Base-by-base conservation (phyloP, 208 protist genomes). In the Acanthamoeba sp. region DNA sequence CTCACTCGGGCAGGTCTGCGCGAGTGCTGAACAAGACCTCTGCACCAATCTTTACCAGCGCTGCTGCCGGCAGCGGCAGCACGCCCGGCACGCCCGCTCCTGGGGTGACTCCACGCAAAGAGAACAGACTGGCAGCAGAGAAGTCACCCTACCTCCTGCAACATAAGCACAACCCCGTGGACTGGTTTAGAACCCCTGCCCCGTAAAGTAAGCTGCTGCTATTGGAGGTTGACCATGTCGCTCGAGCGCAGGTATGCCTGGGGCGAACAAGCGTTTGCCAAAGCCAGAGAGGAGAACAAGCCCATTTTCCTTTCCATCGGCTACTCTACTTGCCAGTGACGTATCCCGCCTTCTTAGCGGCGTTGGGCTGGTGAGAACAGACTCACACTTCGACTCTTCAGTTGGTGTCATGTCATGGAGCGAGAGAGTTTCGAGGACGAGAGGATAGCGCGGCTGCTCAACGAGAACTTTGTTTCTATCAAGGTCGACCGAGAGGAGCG, bases 351-450 rank as follows among this genome's bases (percentile, higher is more conserved):
- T 76, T 1, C 85, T 5, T 14, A 10, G n/a, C 32, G 0, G 22
- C 6, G 2, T 64, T 7, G 34, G 22, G 1, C 85, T 29, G 2
- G 6, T 48, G n/a, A 20, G 24, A 12, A 50, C n/a, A 18, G 14
- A 69, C 38, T 45, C 64, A 42, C 29, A 14, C 48, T 88, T 29
- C 18, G 24, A 16, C 85, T 22, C 59, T 59, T 34, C 55, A 71
- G 64, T 55, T 97, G 96, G 96, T 97, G 96, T 45, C 96, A 97
- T 94, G 96, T 97, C 9, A 97, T 97, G 96, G 95, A 96, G 84
- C 69, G 76, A 38, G 96, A 97, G 69, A 95, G 84, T 4, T 97
- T 97, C 57, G 96, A 97, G 71, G 82, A 95, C 62, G 93, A 96
- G 78, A 34, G 55, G 18, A 42, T 94, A 0, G 69, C 91, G 9